Evolutionary conservation across 1,284 basidiomycete species (phyloP).

Genomic region (Wolfiporia cocos): DNA sequence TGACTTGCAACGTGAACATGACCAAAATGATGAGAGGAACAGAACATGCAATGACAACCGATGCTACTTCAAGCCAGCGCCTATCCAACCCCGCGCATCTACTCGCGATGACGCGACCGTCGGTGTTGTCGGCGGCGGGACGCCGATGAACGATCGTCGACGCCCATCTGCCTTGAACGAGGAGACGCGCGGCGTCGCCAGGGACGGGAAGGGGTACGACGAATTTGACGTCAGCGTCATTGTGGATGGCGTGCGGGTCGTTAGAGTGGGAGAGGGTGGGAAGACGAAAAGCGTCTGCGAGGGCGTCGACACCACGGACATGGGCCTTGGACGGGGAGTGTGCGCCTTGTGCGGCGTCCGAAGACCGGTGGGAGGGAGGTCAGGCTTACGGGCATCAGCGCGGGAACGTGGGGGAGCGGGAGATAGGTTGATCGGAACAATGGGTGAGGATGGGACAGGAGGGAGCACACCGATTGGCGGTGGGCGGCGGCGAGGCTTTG

Average conservation of each 20-base stretch:
- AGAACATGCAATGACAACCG: constrained; percentile 1
- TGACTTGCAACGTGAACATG: constrained; percentile 9
- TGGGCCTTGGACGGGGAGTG: constrained; percentile 18
- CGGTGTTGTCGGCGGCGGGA: constrained; percentile 59
- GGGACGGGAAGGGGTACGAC: constrained; percentile 50
- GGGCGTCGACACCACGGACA: constrained; percentile 28
- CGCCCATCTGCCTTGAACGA: constrained; percentile 61
- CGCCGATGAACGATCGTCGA: constrained; percentile 64
- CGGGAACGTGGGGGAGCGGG: constrained; percentile 39
- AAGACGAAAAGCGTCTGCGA: constrained; percentile 81
- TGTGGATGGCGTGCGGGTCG: constrained; percentile 62
- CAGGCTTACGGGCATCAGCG: constrained; percentile 45
- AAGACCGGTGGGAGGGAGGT: constrained; percentile 50
- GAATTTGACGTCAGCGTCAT: constrained; percentile 65
- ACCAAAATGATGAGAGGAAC: constrained; percentile 4
- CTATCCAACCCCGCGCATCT: constrained; percentile 67
- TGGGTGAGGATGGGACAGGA: constrained; percentile 58
- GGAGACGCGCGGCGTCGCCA: constrained; percentile 56
- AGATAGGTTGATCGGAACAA: constrained; percentile 24
- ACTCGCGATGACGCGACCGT: constrained; percentile 80
- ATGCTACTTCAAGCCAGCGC: constrained; percentile 7
- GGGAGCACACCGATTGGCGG: constrained; percentile 54
- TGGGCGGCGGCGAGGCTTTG: constrained; percentile 53
- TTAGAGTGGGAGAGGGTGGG: constrained; percentile 67
- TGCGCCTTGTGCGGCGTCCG: constrained; percentile 14